Percentiles rank a stretch among this genome's conserved stretches.
These are phyloP conservation scores for Aspergillus sp. DNA, from an alignment of 2,329 filamentous ascomycete genomes.

Conservation along the genomic window DNA sequence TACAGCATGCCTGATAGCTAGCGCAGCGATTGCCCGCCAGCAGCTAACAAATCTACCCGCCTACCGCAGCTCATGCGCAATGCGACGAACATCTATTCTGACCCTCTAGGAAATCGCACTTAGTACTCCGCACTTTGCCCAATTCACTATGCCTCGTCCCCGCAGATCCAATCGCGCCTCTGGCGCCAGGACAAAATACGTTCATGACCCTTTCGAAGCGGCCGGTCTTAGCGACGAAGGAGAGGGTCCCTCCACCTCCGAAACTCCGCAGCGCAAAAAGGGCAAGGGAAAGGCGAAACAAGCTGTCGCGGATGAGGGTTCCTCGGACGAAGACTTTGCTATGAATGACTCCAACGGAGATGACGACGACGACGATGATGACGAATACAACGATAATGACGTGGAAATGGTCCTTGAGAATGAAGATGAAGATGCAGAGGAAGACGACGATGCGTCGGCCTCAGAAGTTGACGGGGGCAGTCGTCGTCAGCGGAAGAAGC, in stretches of 20 bases:
- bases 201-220: conserved; percentile 37
- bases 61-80: not conserved
- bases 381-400: conserved; percentile 6
- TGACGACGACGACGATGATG: conserved; percentile 18
- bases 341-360: conserved; percentile 25
- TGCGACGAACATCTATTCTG: not conserved
- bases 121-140: too few relatives aligned
- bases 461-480: conserved; percentile 9
- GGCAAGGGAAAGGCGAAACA: conserved; percentile 15
- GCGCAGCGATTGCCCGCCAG: not conserved
- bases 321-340: conserved; percentile 40
- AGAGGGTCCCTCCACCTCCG: conserved; percentile 11
- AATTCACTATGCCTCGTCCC: conserved; percentile 26
- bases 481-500: conserved; percentile 12
- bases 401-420: conserved; percentile 12
- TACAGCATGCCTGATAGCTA: not conserved
- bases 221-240: conserved; percentile 35
- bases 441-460: conserved; percentile 1
- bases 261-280: conserved; percentile 18
- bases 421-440: conserved; percentile 15
- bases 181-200: conserved; percentile 35
- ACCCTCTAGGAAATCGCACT: not conserved
- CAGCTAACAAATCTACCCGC: not conserved
- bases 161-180: conserved; percentile 40
- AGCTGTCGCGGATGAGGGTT: conserved; percentile 21